Conservation (phyloP, 202 grass and related monocot genomes). For the Schoenoplectus tabernaemontani region DNA sequence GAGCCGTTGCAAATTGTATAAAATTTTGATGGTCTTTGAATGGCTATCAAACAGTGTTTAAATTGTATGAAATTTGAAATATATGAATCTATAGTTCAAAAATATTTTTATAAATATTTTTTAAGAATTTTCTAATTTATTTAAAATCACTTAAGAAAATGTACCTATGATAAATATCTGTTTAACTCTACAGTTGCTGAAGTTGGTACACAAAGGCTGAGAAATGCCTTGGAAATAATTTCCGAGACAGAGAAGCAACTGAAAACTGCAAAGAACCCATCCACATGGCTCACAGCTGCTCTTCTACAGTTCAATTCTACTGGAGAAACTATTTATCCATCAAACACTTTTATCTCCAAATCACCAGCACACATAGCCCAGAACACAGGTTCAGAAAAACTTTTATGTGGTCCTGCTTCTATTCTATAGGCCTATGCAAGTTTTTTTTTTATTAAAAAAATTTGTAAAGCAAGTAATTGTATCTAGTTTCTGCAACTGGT, state of each 20-base stretch:
- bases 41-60: too few species aligned
- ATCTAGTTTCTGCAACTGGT: background rate
- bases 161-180: background rate
- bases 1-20: too few species aligned
- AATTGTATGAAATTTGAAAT: too few species aligned
- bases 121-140: too few species aligned
- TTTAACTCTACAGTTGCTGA: slow-evolving; percentile 49
- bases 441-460: background rate
- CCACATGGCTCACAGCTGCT: slow-evolving; percentile 90
- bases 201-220: slow-evolving; percentile 49
- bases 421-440: background rate
- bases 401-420: background rate
- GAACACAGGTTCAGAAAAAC: slow-evolving; percentile 30
- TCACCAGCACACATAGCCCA: slow-evolving; percentile 38
- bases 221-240: slow-evolving; percentile 85
- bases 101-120: too few species aligned
- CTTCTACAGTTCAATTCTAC: slow-evolving; percentile 78
- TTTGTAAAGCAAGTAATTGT: background rate
- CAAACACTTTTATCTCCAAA: slow-evolving; percentile 40
- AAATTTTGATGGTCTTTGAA: too few species aligned
- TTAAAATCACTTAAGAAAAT: background rate
- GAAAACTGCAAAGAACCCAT: slow-evolving; percentile 72
- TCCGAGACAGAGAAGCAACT: slow-evolving; percentile 86
- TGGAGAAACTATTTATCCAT: slow-evolving; percentile 43
- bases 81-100: too few species aligned